Evolutionary conservation across 2,329 filamentous ascomycete genomes (phyloP), one percentile per base, ranked within the genome.

Genomic region (Sordariomycetes sp.): DNA sequence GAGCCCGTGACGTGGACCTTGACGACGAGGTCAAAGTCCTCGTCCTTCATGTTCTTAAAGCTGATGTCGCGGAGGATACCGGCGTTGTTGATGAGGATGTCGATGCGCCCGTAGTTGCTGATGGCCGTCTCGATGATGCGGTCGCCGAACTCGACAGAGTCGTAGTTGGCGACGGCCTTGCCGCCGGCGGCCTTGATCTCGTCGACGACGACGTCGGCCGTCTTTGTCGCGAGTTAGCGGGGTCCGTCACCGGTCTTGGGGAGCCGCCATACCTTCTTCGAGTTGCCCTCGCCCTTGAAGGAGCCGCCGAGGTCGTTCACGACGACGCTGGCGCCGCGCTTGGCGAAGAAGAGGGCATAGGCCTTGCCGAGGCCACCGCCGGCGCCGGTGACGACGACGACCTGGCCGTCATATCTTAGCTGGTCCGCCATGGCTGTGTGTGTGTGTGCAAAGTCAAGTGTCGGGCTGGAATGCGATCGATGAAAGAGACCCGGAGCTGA

Each of bases 31-130:
- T 99, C 92, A 94, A 94, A 99, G 72, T 99, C 94, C 68, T 87
- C 75, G 71, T 99, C 94, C 72, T 87, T 94, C 82, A 97, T 95
- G 76, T 97, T 97, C 82, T 96, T 96, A 78, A 99, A 97, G 80
- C 89, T 92, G 68, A 97, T 72, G 75, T 97, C 91, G 60, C 92
- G 87, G 60, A 96, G 80, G 68, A 97, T 97, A 67, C 94, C 92
- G 60, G 94, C 94, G 69, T 97, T 99, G 81, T 99, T 99, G 74
- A 99, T 86, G 65, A 99, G 85, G 62, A 99, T 77, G 71, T 99
- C 92, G 72, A 99, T 82, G 66, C 92, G 89, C 64, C 92, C 89
- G 68, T 85, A 94, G 58, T 76, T 77, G 71, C 89, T 76, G 69
- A 94, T 87, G 65, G 89, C 89, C 25, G 88, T 91, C 63, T 92